Percentiles rank a stretch among this genome's conserved stretches.
Conservation (phyloP, 495 filamentous ascomycete genomes). For the Podospora tetraspora region DNA sequence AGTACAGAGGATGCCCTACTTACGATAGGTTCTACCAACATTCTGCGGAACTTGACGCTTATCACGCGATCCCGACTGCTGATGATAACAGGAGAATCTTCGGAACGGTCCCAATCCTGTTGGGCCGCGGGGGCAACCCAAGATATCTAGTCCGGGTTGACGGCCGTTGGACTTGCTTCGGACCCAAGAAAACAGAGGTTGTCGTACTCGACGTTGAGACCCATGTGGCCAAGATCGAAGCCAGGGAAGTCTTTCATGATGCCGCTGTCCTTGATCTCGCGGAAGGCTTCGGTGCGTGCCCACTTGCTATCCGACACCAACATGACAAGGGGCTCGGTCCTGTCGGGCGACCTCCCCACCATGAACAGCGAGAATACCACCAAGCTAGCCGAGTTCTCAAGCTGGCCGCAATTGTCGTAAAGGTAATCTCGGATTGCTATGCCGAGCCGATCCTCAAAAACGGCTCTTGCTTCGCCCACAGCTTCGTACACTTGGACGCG, state of each 20-base stretch:
- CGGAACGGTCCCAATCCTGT: too few relatives aligned
- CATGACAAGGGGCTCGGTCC: slow-evolving; percentile 14
- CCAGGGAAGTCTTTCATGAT: slow-evolving; percentile 11
- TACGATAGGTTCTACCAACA: too few relatives aligned
- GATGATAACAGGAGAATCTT: too few relatives aligned
- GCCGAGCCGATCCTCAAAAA: background rate
- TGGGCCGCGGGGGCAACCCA: too few relatives aligned
- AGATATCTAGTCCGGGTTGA: too few relatives aligned
- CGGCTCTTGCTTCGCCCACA: slow-evolving; percentile 6
- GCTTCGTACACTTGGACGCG: slow-evolving; percentile 9
- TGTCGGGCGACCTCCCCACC: slow-evolving; percentile 9
- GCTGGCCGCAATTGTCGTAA: background rate
- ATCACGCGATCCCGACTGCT: too few relatives aligned
- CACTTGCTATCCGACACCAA: slow-evolving; percentile 9
- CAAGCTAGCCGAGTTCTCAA: background rate
- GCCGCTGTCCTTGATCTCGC: slow-evolving; percentile 12
- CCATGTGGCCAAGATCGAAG: slow-evolving; percentile 10
- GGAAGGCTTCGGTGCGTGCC: slow-evolving; percentile 6
- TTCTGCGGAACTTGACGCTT: too few relatives aligned
- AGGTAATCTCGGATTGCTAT: slow-evolving; percentile 1
- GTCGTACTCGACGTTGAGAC: slow-evolving; percentile 10
- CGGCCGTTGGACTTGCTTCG: background rate
- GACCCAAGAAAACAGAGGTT: slow-evolving; percentile 5
- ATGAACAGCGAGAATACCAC: slow-evolving; percentile 15
- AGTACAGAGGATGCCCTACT: too few relatives aligned